Base-by-base conservation (phyloP, 2,329 filamentous ascomycete genomes). In the Paraphoma sp. region DNA sequence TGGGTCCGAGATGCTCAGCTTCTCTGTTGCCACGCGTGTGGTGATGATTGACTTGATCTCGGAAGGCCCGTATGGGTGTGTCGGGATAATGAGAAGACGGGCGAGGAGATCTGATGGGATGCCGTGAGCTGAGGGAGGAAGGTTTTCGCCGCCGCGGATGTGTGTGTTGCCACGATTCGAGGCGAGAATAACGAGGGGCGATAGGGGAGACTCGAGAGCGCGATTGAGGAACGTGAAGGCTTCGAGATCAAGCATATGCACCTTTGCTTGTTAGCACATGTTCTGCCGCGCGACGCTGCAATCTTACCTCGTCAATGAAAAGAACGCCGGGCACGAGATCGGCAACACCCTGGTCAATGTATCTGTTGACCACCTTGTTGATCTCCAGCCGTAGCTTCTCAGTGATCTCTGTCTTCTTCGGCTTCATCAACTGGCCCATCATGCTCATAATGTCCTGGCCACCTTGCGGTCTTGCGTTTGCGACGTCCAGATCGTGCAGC, bases 381-480 rank as follows among this genome's bases (percentile, higher is more conserved):
- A 99, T 98, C 81, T 99, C 95, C 53, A 87, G 83, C 58, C 95
- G 87, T 72, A 99, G 82, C 83, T 99, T 99, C 80, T 99, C 95
- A 30, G 95, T 99, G 73, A 99, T 98, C 78, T 99, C 95, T 6
- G 95, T 99, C 88, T 97, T 97, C 83, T 96, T 96, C 60, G 95
- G 95, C 85, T 98, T 98, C 93, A 98, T 97, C 73, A 99, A 82
- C 80, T 99, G 95, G 70, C 95, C 95, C 94, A 99, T 98, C 95
- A 99, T 98, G 82, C 93, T 97, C 93, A 99, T 98, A 65, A 99
- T 96, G 78, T 99, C 95, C 83, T 99, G 95, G 44, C 95, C 95
- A 51, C 95, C 95, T 81, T 98, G 93, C 4, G 95, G 95, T 70
- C 94, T 85, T 12, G 95, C 91, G 72, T 99, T 99, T 63, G 95